Base-by-base conservation (phyloP, 1,284 basidiomycete genomes). In the Apiotrichum siamense region DNA sequence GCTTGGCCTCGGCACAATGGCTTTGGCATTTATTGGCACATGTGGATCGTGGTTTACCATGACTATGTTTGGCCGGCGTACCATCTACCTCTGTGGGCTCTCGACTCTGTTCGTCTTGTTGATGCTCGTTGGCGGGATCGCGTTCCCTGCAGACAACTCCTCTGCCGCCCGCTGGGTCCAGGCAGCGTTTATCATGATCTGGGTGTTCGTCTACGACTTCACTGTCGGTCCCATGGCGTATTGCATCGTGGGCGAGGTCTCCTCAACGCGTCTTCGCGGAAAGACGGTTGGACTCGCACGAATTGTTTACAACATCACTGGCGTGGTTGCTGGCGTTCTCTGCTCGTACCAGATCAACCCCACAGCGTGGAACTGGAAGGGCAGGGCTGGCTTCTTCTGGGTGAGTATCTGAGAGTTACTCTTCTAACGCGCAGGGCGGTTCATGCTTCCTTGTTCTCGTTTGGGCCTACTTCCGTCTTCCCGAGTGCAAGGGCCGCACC, bases 261-360 rank as follows among this genome's bases (percentile, higher is more conserved):
- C 67, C 0, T 73, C 75, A 13, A 74, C 71, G 11, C 70, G 75
- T 25, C 64, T 76, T 3, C 64, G 75, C 36, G 66, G 70, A 39
- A 78, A 78, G 61, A 73, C 77, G 6, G 71, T 78, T 59, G 77
- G 73, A 2, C 67, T 78, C n/a, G 54, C 55, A 17, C 66, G 77
- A 26, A 72, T 70, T 51, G 52, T 62, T 7, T 78, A 76, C 67
- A 72, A 74, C 54, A 60, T 75, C 35, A 65, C 66, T 54, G 74
- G 47, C 21, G 51, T 57, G 15, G 32, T 42, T 2, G 36, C 29
- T 11, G 58, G 52, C 13, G 48, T 64, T 33, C 40, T 62, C 48
- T 54, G 53, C 51, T 55, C 58, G 17, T 60, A 60, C 47, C 43
- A 50, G 47, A 41, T 62, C 27, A 59, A 59, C 49, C 29, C 51